Base-by-base conservation (phyloP, 2,329 filamentous ascomycete species). In the Clarireedia paspali region DNA sequence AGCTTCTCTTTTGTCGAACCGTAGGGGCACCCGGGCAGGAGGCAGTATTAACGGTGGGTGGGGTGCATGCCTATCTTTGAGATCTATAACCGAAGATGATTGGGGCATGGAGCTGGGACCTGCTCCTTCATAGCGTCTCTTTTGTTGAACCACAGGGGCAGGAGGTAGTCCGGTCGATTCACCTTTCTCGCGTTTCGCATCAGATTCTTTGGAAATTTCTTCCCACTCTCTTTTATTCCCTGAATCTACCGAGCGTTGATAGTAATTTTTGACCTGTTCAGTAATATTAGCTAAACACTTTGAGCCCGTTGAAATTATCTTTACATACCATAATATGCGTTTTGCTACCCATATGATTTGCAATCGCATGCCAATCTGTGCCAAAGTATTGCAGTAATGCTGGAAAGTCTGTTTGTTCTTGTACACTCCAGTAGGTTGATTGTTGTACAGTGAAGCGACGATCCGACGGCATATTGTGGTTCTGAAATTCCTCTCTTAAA, bases 391-490 rank as follows among this genome's bases (percentile, higher is more conserved):
- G 79, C 47, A 94, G 75, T 57, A 90, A 77, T 55, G 78, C 80
- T 38, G 85, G 84, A 70, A 94, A 94, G 65, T 91, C 88, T 47
- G 79, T 86, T 53, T 86, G 79, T 71, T 94, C 89, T 1, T 86
- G 87, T 23, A 92, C 88, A 65, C 88, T 92, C 89, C 89, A 94
- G 70, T 94, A 94, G 70, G 88, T 92, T 1, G 87, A 90, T 20
- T 20, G 27, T 30, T 30, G 7, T 9, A 9, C 9, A 2, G 27
- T 30, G 27, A 10, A 30, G 7, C 2, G 2, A 9, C 27, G 27
- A 2, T 30, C 27, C 27, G 5, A n/a, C n/a, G n/a, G n/a, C n/a
- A n/a, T n/a, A 7, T 9, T 30, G 1, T 30, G 27, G 27, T 9
- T 30, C 27, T 10, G 27, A 7, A 30, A 30, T 30, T 30, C 27